Percentiles rank a stretch among this genome's conserved stretches.
These are phyloP conservation scores for Corchorus capsularis DNA, from an alignment of 345 rosid genomes.

Conservation along the genomic window DNA sequence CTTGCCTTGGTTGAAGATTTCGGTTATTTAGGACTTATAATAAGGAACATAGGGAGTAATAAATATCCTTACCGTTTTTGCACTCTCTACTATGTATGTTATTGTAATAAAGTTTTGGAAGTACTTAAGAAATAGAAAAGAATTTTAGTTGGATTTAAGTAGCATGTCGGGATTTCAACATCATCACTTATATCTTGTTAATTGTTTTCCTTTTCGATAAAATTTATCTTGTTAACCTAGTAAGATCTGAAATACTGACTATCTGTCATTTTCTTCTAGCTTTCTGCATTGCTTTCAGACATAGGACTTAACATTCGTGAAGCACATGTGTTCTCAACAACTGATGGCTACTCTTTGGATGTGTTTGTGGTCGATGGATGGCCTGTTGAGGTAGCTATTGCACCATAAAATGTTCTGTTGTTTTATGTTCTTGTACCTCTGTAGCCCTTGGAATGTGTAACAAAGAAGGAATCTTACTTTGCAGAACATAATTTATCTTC, in stretches of 20 bases:
- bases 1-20: too few relatives aligned
- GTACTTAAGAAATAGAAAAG: neutral
- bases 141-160: constrained; percentile 2
- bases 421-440: too few relatives aligned
- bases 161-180: constrained; percentile 5
- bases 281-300: constrained; percentile 77
- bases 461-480: too few relatives aligned
- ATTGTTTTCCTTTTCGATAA: too few relatives aligned
- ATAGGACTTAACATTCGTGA: constrained; percentile 80
- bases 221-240: neutral
- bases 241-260: neutral
- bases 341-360: constrained; percentile 75
- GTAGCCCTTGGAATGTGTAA: too few relatives aligned
- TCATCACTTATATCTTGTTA: neutral
- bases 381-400: constrained; percentile 52
- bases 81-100: neutral
- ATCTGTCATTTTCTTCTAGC: constrained; percentile 29
- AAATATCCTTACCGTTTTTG: too few relatives aligned
- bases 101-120: neutral
- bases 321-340: constrained; percentile 82
- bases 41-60: too few relatives aligned
- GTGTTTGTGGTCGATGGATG: constrained; percentile 85
- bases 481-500: too few relatives aligned
- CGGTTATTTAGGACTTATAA: too few relatives aligned
- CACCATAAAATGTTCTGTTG: too few relatives aligned